A percentile compares a stretch with the other conserved stretches of the same genome.
phyloP scores from a whole-genome alignment of 495 filamentous ascomycete species.

The Neurospora africana region DNA sequence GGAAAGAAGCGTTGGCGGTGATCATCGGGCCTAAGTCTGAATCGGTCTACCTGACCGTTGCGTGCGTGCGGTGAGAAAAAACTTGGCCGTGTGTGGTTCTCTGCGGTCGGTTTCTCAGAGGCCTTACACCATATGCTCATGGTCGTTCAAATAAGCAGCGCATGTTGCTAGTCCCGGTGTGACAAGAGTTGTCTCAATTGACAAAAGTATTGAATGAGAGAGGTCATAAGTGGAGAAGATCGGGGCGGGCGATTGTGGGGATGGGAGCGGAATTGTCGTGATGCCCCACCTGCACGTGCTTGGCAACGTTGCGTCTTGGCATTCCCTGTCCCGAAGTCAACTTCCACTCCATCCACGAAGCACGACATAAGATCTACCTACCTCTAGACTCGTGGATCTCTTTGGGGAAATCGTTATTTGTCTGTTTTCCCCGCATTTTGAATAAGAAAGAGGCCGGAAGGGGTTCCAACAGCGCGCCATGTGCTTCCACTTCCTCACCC shows the following conservation, averaged over 20 bases:
- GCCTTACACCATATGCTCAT: too few relatives aligned
- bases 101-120: too few relatives aligned
- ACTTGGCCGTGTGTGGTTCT: too few relatives aligned
- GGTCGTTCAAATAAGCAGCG: background rate
- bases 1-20: background rate
- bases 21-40: too few relatives aligned
- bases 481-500: background rate
- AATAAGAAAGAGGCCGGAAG: background rate
- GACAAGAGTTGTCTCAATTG: background rate
- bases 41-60: too few relatives aligned
- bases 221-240: background rate
- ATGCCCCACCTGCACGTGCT: background rate
- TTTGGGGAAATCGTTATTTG: background rate
- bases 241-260: background rate
- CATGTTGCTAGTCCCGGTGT: background rate
- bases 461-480: background rate
- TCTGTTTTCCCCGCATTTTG: background rate
- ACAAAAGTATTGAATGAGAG: background rate
- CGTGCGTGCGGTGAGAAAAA: too few relatives aligned
- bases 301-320: slow-evolving; percentile 3
- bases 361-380: background rate
- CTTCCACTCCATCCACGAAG: background rate
- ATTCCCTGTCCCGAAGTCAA: background rate
- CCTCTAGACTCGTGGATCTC: background rate
- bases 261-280: background rate